Conservation (phyloP, 345 rosid genomes). For the Hypericum perforatum region DNA sequence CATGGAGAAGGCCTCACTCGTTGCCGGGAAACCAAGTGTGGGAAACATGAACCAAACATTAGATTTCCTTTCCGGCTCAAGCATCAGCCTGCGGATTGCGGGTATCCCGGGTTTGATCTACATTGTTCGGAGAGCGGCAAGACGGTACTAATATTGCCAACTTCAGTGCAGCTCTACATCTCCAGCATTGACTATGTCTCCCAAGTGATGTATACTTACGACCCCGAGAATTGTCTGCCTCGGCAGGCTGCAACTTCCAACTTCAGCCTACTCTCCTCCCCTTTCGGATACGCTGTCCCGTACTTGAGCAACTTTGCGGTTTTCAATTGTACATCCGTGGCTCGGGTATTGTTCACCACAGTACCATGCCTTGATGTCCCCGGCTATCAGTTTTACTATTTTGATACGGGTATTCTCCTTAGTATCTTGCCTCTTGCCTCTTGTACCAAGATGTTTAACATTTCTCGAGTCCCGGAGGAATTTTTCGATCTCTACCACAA, state of each 20-base stretch:
- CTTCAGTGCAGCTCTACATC: constrained; percentile 10
- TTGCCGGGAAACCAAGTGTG: constrained; percentile 6
- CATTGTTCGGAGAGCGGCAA: constrained; percentile 6
- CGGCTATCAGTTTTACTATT: not conserved
- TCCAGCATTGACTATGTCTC: constrained; percentile 10
- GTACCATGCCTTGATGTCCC: too few species aligned
- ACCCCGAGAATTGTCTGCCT: constrained; percentile 13
- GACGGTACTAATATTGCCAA: constrained; percentile 16
- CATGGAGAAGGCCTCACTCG: not conserved
- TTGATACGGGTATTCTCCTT: not conserved
- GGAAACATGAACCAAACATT: constrained; percentile 6
- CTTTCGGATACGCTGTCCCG: not conserved
- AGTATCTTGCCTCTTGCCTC: not conserved
- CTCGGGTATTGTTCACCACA: not conserved
- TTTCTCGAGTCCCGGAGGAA: not conserved
- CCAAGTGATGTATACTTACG: constrained; percentile 2
- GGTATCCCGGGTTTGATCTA: constrained; percentile 20
- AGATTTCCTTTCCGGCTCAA: constrained; percentile 19
- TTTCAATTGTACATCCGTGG: not conserved
- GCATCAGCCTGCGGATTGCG: constrained; percentile 13
- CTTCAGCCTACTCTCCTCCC: constrained; percentile 9
- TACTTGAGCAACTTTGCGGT: not conserved
- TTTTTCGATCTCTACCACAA: not conserved
- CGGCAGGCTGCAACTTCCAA: not conserved
- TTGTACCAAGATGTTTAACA: constrained; percentile 6